Evolutionary conservation across 2,329 filamentous ascomycete species (phyloP).

Genomic region (Saccharata proteae): DNA sequence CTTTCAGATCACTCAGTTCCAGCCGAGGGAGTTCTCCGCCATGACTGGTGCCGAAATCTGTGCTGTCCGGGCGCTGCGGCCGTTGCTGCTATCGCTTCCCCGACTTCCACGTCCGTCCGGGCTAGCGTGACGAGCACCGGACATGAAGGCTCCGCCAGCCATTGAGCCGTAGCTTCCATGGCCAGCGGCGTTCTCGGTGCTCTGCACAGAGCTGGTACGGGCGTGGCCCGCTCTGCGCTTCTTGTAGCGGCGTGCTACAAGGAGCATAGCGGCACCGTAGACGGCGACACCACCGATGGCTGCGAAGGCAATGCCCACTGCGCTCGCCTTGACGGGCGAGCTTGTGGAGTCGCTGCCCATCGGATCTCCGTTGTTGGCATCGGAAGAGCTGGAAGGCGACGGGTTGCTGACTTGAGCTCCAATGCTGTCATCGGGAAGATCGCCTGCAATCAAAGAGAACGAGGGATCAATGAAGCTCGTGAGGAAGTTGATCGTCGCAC

Average conservation of each 20-base stretch:
- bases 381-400: conserved; percentile 17
- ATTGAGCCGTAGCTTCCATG: conserved; percentile 22
- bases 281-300: conserved; percentile 67
- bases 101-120: conserved; percentile 28
- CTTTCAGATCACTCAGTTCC: conserved; percentile 60
- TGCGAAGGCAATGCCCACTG: conserved; percentile 59
- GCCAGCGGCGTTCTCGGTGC: conserved; percentile 47
- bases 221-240: conserved; percentile 68
- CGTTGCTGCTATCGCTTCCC: conserved; percentile 47
- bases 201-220: conserved; percentile 64
- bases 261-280: conserved; percentile 93
- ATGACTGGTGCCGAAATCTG: conserved; percentile 84
- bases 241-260: conserved; percentile 82
- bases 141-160: conserved; percentile 36
- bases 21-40: conserved; percentile 87
- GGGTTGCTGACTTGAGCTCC: conserved; percentile 28
- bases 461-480: conserved; percentile 74
- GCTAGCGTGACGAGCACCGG: conserved; percentile 25
- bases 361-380: conserved; percentile 32
- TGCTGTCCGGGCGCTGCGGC: conserved; percentile 50
- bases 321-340: conserved; percentile 51
- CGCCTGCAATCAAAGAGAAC: conserved; percentile 53
- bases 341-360: conserved; percentile 38
- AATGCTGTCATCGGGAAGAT: conserved; percentile 28
- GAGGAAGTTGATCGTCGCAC: conserved; percentile 53